Evolutionary conservation across 495 filamentous ascomycete species (phyloP).

Genomic region (Corynascus novoguineensis): DNA sequence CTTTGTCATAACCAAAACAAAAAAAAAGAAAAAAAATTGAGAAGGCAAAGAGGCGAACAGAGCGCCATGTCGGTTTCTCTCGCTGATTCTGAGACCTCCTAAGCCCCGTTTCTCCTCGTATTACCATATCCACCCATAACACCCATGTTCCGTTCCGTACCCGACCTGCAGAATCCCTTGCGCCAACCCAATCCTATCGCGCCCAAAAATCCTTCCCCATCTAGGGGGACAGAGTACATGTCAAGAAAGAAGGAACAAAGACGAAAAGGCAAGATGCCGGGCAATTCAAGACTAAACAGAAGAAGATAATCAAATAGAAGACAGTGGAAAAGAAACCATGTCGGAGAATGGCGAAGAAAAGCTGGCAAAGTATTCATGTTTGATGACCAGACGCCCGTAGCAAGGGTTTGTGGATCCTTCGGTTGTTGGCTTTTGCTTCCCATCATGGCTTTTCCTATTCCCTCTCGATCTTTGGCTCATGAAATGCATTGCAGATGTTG

Average conservation of each 20-base stretch:
- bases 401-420: not conserved
- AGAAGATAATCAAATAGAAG: too few species aligned
- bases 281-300: too few species aligned
- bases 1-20: not conserved
- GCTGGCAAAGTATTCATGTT: not conserved
- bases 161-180: not conserved
- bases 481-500: conserved; percentile 2
- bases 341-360: too few species aligned
- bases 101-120: not conserved
- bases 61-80: not conserved
- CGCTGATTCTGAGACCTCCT: not conserved
- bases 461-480: not conserved
- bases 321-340: too few species aligned
- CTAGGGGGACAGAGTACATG: not conserved
- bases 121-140: not conserved
- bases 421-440: not conserved
- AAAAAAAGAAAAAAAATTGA: not conserved
- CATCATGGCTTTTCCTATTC: not conserved
- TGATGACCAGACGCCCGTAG: not conserved
- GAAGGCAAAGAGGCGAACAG: not conserved
- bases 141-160: not conserved
- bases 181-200: not conserved
- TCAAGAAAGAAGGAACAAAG: not conserved
- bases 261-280: not conserved
- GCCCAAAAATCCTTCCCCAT: not conserved